These are phyloP conservation scores for Colletotrichum brevisporum DNA, from an alignment of 2,329 filamentous ascomycete genomes.

Conservation along the genomic window DNA sequence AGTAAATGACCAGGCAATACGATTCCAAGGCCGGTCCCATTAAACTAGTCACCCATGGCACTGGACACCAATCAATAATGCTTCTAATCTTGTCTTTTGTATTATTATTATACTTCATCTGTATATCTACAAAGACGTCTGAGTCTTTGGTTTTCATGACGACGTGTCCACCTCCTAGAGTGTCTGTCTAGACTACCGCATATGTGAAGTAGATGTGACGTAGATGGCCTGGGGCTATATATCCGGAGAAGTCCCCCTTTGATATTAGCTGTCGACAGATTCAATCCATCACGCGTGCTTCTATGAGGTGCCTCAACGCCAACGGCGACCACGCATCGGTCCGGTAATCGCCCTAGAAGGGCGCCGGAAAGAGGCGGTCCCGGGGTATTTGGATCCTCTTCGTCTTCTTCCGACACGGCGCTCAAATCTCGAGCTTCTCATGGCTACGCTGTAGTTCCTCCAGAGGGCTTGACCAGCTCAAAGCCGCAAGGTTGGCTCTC, in stretches of 20 bases:
- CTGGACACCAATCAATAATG: not conserved
- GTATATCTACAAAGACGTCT: not conserved
- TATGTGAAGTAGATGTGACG: not conserved
- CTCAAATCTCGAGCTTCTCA: not conserved
- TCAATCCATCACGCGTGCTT: too few species aligned
- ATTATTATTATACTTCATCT: not conserved
- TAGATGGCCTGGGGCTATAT: too few species aligned
- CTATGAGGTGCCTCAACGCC: too few species aligned
- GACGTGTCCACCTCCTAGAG: not conserved
- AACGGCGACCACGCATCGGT: too few species aligned
- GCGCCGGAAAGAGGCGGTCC: too few species aligned
- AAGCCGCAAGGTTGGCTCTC: not conserved
- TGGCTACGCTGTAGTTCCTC: not conserved
- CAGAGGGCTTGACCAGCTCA: not conserved
- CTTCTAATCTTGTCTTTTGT: not conserved
- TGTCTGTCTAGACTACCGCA: not conserved
- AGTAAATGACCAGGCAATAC: too few species aligned
- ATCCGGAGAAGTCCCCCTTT: too few species aligned
- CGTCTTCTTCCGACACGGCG: not conserved
- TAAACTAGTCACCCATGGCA: too few species aligned
- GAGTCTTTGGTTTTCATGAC: not conserved
- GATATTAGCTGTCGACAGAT: too few species aligned
- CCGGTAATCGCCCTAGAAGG: too few species aligned
- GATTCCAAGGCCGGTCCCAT: too few species aligned
- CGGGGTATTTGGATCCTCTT: not conserved